Conservation (phyloP, 1,139 yeast species). For the Kodamaea derodonti region DNA sequence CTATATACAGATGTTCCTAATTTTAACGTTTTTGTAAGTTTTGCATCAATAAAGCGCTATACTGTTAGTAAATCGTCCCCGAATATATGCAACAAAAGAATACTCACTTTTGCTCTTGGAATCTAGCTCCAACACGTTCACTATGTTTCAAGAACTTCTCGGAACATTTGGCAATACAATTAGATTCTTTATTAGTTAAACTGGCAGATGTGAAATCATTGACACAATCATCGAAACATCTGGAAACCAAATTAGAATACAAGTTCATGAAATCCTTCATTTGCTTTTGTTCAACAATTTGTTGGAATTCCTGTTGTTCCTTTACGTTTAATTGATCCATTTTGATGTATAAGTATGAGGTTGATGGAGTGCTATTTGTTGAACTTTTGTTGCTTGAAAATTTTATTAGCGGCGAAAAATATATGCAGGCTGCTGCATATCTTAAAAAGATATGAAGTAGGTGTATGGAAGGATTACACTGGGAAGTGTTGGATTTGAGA, state of each 20-base stretch:
- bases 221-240: constrained; percentile 97
- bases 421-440: constrained; percentile 1
- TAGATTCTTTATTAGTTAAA: constrained; percentile 77
- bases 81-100: no score
- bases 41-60: constrained; percentile 48
- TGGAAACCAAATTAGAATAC: constrained; percentile 90
- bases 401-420: constrained; percentile 6
- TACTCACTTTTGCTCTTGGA: constrained; percentile 85
- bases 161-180: constrained; percentile 87
- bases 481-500: no score
- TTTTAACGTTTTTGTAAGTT: constrained; percentile 36
- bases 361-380: background rate
- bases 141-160: constrained; percentile 97
- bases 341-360: background rate
- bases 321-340: constrained; percentile 85
- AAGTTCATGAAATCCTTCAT: constrained; percentile 98
- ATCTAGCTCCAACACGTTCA: constrained; percentile 97
- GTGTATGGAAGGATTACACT: no score
- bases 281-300: constrained; percentile 93
- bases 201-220: constrained; percentile 94
- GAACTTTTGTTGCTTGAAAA: constrained; percentile 6
- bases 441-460: no score
- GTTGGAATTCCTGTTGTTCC: constrained; percentile 96
- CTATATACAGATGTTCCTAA: constrained; percentile 8
- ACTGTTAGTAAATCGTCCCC: constrained; percentile 25